Base-by-base conservation (phyloP, 2,329 filamentous ascomycete species). In the Rhynchosporium graminicola region DNA sequence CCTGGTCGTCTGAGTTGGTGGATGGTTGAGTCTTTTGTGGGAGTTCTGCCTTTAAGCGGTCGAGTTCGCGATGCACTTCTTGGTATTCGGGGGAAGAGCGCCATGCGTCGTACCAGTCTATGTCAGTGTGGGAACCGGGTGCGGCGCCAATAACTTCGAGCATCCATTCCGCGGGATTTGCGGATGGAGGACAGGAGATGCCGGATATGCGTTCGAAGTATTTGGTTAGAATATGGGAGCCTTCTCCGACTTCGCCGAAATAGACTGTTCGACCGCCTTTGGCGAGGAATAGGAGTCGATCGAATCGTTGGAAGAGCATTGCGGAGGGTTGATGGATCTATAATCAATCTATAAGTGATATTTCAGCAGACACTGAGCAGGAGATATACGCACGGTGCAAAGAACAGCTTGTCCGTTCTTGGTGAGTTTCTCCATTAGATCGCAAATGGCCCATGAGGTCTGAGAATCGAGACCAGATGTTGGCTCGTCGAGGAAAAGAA, bases 391-490 rank as follows among this genome's bases (percentile, higher is more conserved):
- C 61, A 64, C 65, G 6, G 93, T 97, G 79, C 92, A 97, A 12
- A 97, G 85, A 75, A 97, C 90, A 55, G 93, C 92, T 74, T 95
- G 91, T 13, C 93, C 93, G 67, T 87, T 89, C 76, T 93, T 90
- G 70, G 91, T 91, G 50, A 97, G 82, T 77, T 95, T 97, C 77
- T 95, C 89, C 51, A 97, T 83, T 26, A 97, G 83, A 74, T 92
- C 88, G 51, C 92, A 82, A 73, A 97, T 97, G 65, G 91, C 90
- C 91, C 92, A 97, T 0, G 92, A 93, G 1, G 92, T 96, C 75
- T 97, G 92, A 72, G 87, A 91, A 76, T 97, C 93, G 20, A 97
- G 85, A 79, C 93, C 93, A 40, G 92, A 96, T 4, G 92, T 97
- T 26, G 93, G 93, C 77, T 97, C 93, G 70, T 97, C 93, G 52